phyloP scores from a whole-genome alignment of 2,329 filamentous ascomycete species.

The Coniochaeta pulveracea region DNA sequence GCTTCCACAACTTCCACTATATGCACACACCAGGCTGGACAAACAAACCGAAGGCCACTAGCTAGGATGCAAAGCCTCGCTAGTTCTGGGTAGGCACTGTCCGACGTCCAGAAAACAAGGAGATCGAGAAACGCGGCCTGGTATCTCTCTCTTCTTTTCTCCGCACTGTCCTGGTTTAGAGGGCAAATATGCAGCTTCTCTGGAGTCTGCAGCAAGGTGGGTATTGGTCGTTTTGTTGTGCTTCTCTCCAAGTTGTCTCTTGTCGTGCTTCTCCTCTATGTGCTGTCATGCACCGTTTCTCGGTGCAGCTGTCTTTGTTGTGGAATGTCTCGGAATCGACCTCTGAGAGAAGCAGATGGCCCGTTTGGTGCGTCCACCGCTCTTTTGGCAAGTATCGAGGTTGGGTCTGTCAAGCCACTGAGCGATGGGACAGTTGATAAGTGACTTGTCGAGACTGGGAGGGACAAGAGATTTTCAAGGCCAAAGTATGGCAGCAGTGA shows the following conservation, averaged over 20 bases:
- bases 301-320: constrained; percentile 34
- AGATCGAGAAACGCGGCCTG: not conserved
- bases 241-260: constrained; percentile 16
- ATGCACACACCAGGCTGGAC: too few relatives aligned
- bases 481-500: too few relatives aligned
- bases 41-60: not conserved
- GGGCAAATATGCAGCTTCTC: constrained; percentile 25
- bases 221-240: too few relatives aligned
- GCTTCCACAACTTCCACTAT: too few relatives aligned
- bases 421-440: too few relatives aligned
- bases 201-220: constrained; percentile 24
- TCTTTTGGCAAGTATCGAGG: constrained; percentile 30
- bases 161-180: too few relatives aligned
- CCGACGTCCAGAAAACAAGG: not conserved
- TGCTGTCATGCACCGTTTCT: constrained; percentile 25
- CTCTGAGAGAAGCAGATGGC: constrained; percentile 25
- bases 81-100: not conserved
- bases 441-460: constrained; percentile 18
- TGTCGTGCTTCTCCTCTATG: too few relatives aligned
- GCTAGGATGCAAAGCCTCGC: not conserved
- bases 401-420: too few relatives aligned
- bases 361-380: constrained; percentile 39
- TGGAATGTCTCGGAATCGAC: constrained; percentile 36
- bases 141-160: constrained; percentile 14
- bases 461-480: too few relatives aligned